Base-by-base conservation (phyloP, 495 filamentous ascomycete species). In the Tuber brumale region DNA sequence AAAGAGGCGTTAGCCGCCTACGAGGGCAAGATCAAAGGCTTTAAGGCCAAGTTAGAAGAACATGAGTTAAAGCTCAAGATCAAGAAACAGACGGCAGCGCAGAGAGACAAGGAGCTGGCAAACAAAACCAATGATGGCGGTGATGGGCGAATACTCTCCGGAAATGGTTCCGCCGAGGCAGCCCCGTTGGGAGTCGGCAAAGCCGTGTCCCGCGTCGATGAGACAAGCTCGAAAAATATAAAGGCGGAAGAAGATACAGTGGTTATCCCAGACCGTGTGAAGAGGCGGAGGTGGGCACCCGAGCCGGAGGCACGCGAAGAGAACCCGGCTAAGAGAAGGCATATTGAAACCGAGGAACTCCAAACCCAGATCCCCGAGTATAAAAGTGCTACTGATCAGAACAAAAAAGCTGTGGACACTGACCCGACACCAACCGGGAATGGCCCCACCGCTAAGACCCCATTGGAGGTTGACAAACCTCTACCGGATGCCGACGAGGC, bases 61-160 rank as follows among this genome's bases (percentile, higher is more conserved):
- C 51, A 61, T 16, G 51, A 61, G 51, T 14, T 27, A 27, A 31
- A 31, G 4, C 9, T 27, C 10, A 27, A 27, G 23, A n/a, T 57
- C 10, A 57, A 9, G 51, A 27, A 61, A 27, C 51, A 31, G n/a
- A 12, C n/a, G 10, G 51, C n/a, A 0, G n/a, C 27, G 23, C 51
- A 14, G n/a, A 31, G n/a, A 3, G 51, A n/a, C 3, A 31, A 61
- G n/a, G 51, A 0, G 51, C 23, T 61, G n/a, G n/a, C 23, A 14
- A 27, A 27, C 10, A 61, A 14, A 61, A 61, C 27, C 23, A 27
- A 14, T 5, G 51, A 31, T n/a, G 9, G 27, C 10, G 9, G n/a
- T 14, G n/a, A 5, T 0, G 10, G 1, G 23, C 0, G 27, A 14
- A 27, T 0, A 14, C 3, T 10, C 9, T 0, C n/a, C 3, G 23